These are phyloP conservation scores for Sporisorium graminicola DNA, from an alignment of 1,284 basidiomycete species.

Conservation along the genomic window DNA sequence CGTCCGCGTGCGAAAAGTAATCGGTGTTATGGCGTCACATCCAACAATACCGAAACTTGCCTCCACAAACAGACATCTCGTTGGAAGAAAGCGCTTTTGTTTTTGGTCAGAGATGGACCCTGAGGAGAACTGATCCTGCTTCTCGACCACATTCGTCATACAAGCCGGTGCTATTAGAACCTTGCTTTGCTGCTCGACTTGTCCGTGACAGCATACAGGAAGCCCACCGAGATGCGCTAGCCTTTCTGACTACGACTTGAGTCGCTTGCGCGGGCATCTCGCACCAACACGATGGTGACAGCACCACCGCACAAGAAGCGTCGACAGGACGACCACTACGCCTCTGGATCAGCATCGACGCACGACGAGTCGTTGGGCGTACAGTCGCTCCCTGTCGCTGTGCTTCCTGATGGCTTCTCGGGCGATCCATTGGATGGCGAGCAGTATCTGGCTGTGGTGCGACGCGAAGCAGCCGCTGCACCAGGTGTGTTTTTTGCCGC, in stretches of 20 bases:
- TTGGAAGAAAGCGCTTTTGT: neutral
- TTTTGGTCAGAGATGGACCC: conserved; percentile 2
- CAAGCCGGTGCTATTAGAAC: neutral
- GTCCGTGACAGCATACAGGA: neutral
- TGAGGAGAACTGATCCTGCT: neutral
- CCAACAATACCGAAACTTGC: neutral
- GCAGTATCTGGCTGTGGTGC: conserved; percentile 64
- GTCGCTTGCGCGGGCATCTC: too few relatives aligned
- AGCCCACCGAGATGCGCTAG: neutral
- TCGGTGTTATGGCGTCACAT: neutral
- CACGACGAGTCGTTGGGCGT: conserved; percentile 45
- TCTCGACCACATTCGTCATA: neutral
- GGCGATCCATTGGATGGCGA: conserved; percentile 61
- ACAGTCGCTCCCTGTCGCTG: conserved; percentile 60
- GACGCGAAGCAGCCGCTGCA: conserved; percentile 46
- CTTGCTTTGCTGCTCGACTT: neutral
- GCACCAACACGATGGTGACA: neutral
- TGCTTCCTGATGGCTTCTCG: conserved; percentile 53
- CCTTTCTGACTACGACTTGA: too few relatives aligned
- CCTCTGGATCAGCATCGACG: neutral
- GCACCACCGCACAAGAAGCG: conserved; percentile 25
- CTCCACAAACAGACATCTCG: neutral
- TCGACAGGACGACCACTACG: conserved; percentile 6
- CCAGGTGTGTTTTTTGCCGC: conserved; percentile 42
- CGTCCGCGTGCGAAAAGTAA: neutral